Percentiles rank a stretch among this genome's conserved stretches.
These are phyloP conservation scores for Aulographum hederae DNA, from an alignment of 2,329 filamentous ascomycete species.

Conservation along the genomic window DNA sequence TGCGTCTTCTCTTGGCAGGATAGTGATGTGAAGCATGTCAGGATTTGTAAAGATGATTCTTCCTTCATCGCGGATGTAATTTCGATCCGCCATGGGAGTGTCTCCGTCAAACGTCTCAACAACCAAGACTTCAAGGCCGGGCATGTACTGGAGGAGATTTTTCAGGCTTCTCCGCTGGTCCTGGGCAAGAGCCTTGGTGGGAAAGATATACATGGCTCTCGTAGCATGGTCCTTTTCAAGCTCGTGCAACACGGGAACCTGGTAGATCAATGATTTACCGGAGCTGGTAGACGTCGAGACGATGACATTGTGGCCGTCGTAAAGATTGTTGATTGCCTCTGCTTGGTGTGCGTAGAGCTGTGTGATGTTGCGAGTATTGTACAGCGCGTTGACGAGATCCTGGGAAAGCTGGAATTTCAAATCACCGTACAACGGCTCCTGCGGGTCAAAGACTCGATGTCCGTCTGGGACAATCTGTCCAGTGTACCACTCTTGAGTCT, in stretches of 20 bases:
- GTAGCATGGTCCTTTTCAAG: constrained; percentile 61
- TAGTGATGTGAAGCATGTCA: constrained; percentile 91
- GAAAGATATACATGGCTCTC: constrained; percentile 93
- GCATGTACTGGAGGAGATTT: constrained; percentile 67
- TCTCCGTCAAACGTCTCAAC: constrained; percentile 96
- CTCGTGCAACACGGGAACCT: constrained; percentile 76
- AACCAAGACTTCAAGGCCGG: constrained; percentile 52
- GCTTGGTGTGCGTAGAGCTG: constrained; percentile 82
- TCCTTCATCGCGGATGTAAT: constrained; percentile 68
- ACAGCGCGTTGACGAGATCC: constrained; percentile 83
- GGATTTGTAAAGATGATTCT: constrained; percentile 95
- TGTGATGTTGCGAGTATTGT: constrained; percentile 76
- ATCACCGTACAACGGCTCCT: constrained; percentile 65
- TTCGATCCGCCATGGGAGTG: constrained; percentile 64
- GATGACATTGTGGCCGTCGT: constrained; percentile 71
- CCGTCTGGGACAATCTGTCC: constrained; percentile 87
- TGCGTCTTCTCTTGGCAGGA: constrained; percentile 74
- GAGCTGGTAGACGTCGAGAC: constrained; percentile 91
- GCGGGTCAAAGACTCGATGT: constrained; percentile 76
- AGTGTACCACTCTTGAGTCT: constrained; percentile 69
- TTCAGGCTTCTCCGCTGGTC: constrained; percentile 81
- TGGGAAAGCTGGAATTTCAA: constrained; percentile 78
- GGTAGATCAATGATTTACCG: constrained; percentile 95
- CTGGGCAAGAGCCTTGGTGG: constrained; percentile 89
- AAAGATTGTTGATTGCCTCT: constrained; percentile 76